Percentiles rank a stretch among this genome's conserved stretches.
These are phyloP conservation scores for Eutypa lata DNA, from an alignment of 2,329 filamentous ascomycete genomes.

Conservation along the genomic window DNA sequence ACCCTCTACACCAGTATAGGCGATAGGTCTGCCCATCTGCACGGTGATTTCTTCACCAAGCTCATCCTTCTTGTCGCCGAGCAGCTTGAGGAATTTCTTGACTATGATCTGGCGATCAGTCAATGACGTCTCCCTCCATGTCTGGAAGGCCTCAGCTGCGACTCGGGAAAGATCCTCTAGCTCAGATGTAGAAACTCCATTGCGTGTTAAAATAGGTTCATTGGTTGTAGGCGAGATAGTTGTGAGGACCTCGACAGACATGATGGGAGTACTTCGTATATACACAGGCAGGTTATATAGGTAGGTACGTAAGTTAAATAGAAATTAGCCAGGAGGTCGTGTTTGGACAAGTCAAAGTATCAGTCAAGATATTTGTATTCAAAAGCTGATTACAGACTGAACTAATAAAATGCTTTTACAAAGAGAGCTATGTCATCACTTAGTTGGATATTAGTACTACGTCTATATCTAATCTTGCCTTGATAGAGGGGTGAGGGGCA, in stretches of 20 bases:
- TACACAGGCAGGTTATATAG: background rate
- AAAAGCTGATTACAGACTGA: no score
- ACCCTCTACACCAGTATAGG: constrained; percentile 75
- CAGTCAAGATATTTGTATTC: background rate
- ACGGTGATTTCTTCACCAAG: constrained; percentile 82
- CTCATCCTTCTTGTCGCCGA: constrained; percentile 71
- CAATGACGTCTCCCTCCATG: constrained; percentile 72
- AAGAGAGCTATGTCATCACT: no score
- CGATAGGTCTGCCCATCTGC: constrained; percentile 93
- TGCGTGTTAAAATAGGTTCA: constrained; percentile 75
- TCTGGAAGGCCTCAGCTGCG: constrained; percentile 72
- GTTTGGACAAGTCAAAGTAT: background rate
- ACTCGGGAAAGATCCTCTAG: constrained; percentile 68
- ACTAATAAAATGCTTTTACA: no score
- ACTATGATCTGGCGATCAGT: constrained; percentile 76
- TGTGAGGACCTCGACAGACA: constrained; percentile 63
- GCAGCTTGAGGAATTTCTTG: constrained; percentile 69
- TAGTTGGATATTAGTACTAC: no score
- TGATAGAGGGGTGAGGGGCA: no score
- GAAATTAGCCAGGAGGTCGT: background rate
- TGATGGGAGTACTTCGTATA: constrained; percentile 27
- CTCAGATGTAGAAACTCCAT: constrained; percentile 68
- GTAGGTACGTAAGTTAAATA: background rate
- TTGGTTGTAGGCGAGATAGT: constrained; percentile 93
- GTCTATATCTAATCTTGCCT: no score